Evolutionary conservation across 163 green algal species (phyloP).

Genomic region (Prototheca cutis): DNA sequence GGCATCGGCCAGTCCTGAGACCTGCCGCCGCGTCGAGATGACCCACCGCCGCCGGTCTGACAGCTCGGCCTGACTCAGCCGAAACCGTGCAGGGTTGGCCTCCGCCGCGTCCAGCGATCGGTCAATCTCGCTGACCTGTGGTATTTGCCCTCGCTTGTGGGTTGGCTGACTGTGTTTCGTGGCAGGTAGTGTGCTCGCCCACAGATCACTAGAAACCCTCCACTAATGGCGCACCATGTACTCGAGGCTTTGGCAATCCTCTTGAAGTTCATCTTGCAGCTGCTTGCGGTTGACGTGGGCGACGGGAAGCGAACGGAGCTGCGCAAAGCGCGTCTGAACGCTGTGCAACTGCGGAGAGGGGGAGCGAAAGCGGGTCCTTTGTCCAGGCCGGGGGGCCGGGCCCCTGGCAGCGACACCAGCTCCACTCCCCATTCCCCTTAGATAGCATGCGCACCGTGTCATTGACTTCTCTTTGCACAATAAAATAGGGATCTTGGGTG

Average conservation of each 20-base stretch:
- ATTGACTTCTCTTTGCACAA: constrained; percentile 25
- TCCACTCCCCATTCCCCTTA: background rate
- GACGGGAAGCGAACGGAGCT: constrained; percentile 25
- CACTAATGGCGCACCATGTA: constrained; percentile 24
- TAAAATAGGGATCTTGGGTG: constrained; percentile 21
- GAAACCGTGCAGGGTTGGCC: constrained; percentile 50
- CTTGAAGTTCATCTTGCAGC: constrained; percentile 32
- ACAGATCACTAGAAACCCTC: too few relatives aligned
- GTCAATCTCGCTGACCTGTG: constrained; percentile 10
- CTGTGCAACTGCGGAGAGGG: constrained; percentile 3
- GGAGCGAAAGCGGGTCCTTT: background rate
- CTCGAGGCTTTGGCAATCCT: constrained; percentile 43
- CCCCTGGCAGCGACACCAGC: background rate
- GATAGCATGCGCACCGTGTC: constrained; percentile 17
- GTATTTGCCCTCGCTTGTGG: background rate
- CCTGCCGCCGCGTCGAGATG: constrained; percentile 20
- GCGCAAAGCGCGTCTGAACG: constrained; percentile 16
- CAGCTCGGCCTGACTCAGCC: constrained; percentile 42
- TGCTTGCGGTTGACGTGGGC: constrained; percentile 10
- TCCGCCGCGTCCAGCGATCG: constrained; percentile 50
- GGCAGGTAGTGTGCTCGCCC: too few relatives aligned
- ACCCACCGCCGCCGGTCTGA: constrained; percentile 43
- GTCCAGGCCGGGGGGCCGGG: background rate
- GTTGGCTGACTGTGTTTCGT: too few relatives aligned
- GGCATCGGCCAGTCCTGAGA: background rate